Evolutionary conservation across 176 grass and related monocot species (phyloP).

Genomic region (Cenchrus purpureus): DNA sequence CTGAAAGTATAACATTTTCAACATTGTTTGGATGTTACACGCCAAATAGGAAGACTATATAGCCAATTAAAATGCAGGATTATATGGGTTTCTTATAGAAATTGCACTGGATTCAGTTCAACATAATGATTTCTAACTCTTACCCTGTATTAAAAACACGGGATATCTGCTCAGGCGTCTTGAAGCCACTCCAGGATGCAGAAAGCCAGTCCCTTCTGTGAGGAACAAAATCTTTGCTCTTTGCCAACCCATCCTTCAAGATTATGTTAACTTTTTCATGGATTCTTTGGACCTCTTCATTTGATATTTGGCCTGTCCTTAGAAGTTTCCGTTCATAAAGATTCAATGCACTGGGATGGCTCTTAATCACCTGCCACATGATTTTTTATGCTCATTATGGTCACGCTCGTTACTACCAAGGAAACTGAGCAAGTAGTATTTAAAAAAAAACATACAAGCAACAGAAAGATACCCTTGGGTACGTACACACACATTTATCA

Average conservation of each 20-base stretch:
- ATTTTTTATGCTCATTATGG: no score
- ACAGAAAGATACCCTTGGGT: no score
- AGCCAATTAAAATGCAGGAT: no score
- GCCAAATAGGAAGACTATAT: no score
- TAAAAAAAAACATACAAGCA: no score
- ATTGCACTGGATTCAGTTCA: no score
- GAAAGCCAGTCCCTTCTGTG: slow-evolving; percentile 92
- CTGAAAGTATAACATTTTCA: slow-evolving; percentile 15
- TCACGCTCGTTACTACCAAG: no score
- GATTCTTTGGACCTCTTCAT: slow-evolving; percentile 72
- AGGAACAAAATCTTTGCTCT: slow-evolving; percentile 86
- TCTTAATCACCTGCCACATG: slow-evolving; percentile 74
- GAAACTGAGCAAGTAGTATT: no score
- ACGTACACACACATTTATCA: no score
- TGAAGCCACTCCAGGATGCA: slow-evolving; percentile 95
- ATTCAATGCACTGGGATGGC: slow-evolving; percentile 77
- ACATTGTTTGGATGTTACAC: no score
- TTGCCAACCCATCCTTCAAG: slow-evolving; percentile 78
- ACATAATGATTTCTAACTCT: not conserved
- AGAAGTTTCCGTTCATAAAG: slow-evolving; percentile 81
- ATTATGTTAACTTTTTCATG: slow-evolving; percentile 79
- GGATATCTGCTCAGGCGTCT: slow-evolving; percentile 98
- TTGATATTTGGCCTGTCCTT: slow-evolving; percentile 60
- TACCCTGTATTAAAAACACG: slow-evolving; percentile 23
- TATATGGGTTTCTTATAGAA: no score